Percentiles rank a stretch among this genome's conserved stretches.
phyloP scores from a whole-genome alignment of 345 rosid species.

The Rhodamnia argentea region DNA sequence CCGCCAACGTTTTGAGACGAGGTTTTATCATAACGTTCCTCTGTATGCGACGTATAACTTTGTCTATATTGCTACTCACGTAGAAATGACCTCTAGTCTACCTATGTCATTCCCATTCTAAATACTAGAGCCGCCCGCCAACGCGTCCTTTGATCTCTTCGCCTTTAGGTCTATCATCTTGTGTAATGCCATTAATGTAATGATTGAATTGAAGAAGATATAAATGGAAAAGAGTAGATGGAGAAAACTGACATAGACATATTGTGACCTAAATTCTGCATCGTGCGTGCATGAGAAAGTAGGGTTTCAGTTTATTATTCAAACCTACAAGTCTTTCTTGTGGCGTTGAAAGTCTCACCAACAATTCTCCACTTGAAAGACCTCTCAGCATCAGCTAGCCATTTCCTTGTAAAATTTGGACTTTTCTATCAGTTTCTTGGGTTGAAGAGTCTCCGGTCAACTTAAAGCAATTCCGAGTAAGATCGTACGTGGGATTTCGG shows the following conservation, averaged over 20 bases:
- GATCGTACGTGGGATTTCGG: neutral
- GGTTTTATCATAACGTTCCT: neutral
- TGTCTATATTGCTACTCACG: neutral
- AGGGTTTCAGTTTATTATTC: neutral
- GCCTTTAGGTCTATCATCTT: neutral
- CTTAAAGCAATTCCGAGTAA: neutral
- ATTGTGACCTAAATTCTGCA: neutral
- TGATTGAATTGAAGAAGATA: neutral
- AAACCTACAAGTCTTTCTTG: neutral
- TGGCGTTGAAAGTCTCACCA: conserved; percentile 1
- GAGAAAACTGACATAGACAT: neutral
- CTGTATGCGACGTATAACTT: neutral
- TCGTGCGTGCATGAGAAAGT: neutral
- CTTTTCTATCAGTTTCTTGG: neutral
- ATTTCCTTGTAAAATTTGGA: neutral
- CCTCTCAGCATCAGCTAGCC: neutral
- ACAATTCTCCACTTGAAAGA: neutral
- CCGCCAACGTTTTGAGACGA: too few relatives aligned
- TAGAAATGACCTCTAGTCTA: neutral
- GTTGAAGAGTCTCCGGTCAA: neutral
- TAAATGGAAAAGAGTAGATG: neutral
- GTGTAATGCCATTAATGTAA: neutral
- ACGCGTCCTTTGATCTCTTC: neutral
- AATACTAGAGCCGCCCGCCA: neutral
- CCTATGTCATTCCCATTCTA: neutral